These are phyloP conservation scores for Venturia oleaginea DNA, from an alignment of 2,329 filamentous ascomycete species.

Conservation along the genomic window DNA sequence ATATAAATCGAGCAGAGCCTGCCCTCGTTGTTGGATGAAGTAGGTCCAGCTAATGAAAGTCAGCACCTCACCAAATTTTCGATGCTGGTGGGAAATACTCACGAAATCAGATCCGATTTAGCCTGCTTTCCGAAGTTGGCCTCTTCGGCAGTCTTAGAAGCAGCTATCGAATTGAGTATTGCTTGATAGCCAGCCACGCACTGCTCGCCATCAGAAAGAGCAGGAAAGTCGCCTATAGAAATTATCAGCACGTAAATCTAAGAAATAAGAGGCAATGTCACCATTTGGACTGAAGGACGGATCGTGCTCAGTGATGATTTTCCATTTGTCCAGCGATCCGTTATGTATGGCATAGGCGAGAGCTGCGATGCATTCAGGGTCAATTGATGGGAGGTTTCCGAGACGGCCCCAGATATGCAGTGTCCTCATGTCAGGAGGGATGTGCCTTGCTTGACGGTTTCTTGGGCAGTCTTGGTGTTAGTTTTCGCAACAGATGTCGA, in stretches of 20 bases:
- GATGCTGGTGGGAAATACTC: neutral
- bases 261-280: neutral
- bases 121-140: neutral
- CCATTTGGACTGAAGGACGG: constrained; percentile 52
- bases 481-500: too few species aligned
- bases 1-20: constrained; percentile 66
- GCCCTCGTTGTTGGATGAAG: constrained; percentile 7
- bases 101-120: neutral
- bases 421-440: constrained; percentile 40
- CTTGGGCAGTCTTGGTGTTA: too few species aligned
- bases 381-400: constrained; percentile 81
- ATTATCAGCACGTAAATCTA: constrained; percentile 13
- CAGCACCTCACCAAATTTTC: neutral
- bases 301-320: constrained; percentile 42
- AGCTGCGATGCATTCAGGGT: constrained; percentile 79
- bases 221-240: constrained; percentile 45
- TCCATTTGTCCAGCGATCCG: constrained; percentile 32
- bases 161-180: constrained; percentile 38
- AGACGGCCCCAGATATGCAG: constrained; percentile 87
- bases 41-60: neutral
- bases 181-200: constrained; percentile 53
- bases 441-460: neutral
- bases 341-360: constrained; percentile 50
- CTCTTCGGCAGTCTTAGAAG: neutral
- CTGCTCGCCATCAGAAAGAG: constrained; percentile 44